These are phyloP conservation scores for Lathyrus tuberosus DNA, from an alignment of 306 rosid genomes.

Conservation along the genomic window DNA sequence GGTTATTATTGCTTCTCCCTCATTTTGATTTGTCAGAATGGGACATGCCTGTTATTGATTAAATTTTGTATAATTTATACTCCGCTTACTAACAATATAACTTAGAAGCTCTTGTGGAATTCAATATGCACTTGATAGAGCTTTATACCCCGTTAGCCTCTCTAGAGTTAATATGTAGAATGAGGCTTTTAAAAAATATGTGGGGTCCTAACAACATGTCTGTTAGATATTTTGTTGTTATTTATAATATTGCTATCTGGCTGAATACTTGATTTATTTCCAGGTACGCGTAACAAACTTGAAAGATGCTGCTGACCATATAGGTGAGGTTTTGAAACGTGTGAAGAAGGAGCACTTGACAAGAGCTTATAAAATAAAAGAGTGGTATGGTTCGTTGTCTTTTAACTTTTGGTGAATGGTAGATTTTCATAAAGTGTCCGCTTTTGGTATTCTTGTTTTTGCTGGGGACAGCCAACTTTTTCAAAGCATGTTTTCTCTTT, in stretches of 20 bases:
- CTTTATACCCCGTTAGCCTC: no score
- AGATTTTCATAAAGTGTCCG: conserved; percentile 1
- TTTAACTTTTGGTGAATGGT: not conserved
- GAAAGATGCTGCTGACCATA: conserved; percentile 91
- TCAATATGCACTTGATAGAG: no score
- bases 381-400: conserved; percentile 59
- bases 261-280: no score
- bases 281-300: conserved; percentile 97
- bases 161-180: no score
- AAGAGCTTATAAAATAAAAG: conserved; percentile 85
- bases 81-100: no score
- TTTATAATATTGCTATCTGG: no score
- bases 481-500: not conserved
- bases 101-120: no score
- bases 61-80: no score
- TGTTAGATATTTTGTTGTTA: no score
- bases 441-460: conserved; percentile 27
- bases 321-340: conserved; percentile 92
- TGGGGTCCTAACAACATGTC: no score
- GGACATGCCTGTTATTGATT: no score
- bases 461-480: not conserved
- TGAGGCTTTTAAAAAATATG: no score
- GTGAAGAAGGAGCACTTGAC: conserved; percentile 81
- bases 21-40: not conserved
- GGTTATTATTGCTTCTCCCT: not conserved